Percentiles rank a stretch among this genome's conserved stretches.
Evolutionary conservation across 2,329 filamentous ascomycete species (phyloP).

Genomic region (Hymenoscyphus repandus): DNA sequence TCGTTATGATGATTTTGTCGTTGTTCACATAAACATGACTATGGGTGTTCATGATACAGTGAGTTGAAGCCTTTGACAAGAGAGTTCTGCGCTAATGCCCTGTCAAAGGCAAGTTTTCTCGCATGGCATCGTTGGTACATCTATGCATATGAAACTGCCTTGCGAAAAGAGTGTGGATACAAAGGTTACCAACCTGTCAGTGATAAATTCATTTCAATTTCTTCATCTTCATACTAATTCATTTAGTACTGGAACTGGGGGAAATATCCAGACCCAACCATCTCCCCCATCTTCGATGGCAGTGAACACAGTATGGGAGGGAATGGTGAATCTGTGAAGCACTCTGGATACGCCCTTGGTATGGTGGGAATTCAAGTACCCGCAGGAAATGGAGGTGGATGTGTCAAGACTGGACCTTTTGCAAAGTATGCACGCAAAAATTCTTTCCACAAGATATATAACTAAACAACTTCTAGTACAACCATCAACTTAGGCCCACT

Average conservation of each 20-base stretch:
- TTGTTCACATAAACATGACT: conserved; percentile 34
- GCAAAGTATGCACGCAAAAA: conserved; percentile 27
- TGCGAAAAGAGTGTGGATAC: conserved; percentile 39
- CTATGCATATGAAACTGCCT: conserved; percentile 36
- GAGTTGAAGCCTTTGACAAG: background rate
- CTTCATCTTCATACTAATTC: conserved; percentile 33
- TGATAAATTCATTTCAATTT: background rate
- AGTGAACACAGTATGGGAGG: conserved; percentile 43
- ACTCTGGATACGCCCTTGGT: conserved; percentile 3
- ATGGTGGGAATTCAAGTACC: conserved; percentile 27
- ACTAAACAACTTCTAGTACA: conserved; percentile 13
- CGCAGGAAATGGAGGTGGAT: conserved; percentile 48
- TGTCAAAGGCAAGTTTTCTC: conserved; percentile 30
- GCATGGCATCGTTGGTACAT: conserved; percentile 41
- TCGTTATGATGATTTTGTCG: conserved; percentile 38
- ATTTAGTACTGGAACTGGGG: conserved; percentile 18
- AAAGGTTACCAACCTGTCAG: conserved; percentile 36
- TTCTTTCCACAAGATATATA: background rate
- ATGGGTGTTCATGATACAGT: conserved; percentile 32
- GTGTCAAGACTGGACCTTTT: conserved; percentile 43
- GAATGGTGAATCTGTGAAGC: conserved; percentile 34
- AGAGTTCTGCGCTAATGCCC: background rate
- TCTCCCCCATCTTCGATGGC: conserved; percentile 43
- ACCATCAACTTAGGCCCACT: conserved; percentile 42
- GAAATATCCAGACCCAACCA: conserved; percentile 7